A percentile compares a stretch with the other conserved stretches of the same genome.
phyloP scores from a whole-genome alignment of 192 early-diverging fungal species.

The Coemansia nantahalensis region DNA sequence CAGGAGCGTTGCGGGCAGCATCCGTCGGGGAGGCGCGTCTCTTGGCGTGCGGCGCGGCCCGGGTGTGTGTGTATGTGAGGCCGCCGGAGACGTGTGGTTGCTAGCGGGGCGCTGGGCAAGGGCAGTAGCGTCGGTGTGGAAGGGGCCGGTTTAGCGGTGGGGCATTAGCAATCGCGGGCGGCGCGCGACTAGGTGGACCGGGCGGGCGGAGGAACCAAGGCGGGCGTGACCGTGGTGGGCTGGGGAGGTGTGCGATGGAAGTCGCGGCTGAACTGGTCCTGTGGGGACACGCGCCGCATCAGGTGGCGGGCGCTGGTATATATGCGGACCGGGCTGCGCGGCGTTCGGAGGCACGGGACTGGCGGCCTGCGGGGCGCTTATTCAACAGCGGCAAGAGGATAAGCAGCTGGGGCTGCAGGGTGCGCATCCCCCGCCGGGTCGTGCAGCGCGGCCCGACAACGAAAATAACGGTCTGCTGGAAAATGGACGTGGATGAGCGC shows the following conservation, averaged over 20 bases:
- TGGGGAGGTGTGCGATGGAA: too few relatives aligned
- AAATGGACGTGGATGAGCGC: conserved; percentile 13
- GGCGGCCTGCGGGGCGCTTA: neutral
- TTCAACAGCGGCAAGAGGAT: conserved; percentile 8
- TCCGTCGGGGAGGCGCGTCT: conserved; percentile 1
- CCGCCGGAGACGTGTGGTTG: too few relatives aligned
- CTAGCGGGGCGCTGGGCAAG: neutral
- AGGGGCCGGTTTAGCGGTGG: neutral
- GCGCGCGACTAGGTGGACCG: too few relatives aligned
- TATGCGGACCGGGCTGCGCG: neutral
- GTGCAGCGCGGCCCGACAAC: conserved; percentile 5
- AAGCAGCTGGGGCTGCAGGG: conserved; percentile 16
- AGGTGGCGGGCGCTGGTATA: too few relatives aligned
- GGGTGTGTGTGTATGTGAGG: too few relatives aligned
- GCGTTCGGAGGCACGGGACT: neutral
- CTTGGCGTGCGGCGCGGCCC: too few relatives aligned
- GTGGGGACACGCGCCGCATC: too few relatives aligned
- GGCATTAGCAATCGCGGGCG: too few relatives aligned
- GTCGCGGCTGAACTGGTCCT: too few relatives aligned
- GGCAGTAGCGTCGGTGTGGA: too few relatives aligned
- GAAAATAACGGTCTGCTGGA: conserved; percentile 9
- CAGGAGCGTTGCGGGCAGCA: conserved; percentile 12
- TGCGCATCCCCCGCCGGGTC: conserved; percentile 13
- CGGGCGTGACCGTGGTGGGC: too few relatives aligned
- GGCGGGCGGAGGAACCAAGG: too few relatives aligned